Conservation (phyloP, 148 eudicot genomes). For the Camellia sinensis region DNA sequence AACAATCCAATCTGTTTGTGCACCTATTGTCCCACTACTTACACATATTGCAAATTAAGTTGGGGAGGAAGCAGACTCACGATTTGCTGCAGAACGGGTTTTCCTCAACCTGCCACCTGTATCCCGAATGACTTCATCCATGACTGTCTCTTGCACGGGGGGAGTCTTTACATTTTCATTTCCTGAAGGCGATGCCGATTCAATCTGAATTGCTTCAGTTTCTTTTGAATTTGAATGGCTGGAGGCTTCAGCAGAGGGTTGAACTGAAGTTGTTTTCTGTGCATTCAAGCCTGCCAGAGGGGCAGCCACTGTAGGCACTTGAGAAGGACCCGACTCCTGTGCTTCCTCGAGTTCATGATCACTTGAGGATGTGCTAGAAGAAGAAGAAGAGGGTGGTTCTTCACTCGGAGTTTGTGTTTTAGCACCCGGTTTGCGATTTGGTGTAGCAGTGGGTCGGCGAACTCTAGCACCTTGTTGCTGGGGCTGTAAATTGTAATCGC, state of each 20-base stretch:
- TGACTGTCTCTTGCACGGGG: conserved; percentile 44
- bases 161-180: conserved; percentile 28
- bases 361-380: conserved; percentile 43
- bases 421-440: conserved; percentile 31
- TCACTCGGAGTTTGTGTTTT: conserved; percentile 30
- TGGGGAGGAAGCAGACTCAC: background rate
- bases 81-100: conserved; percentile 32
- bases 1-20: background rate
- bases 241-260: conserved; percentile 33
- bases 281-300: conserved; percentile 26
- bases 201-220: conserved; percentile 40
- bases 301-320: conserved; percentile 31
- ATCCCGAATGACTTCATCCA: conserved; percentile 62
- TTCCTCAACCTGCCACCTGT: conserved; percentile 80
- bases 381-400: conserved; percentile 59
- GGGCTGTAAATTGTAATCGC: too few relatives aligned
- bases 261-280: conserved; percentile 35
- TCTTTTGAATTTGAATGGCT: conserved; percentile 26
- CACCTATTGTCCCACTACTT: conserved; percentile 19
- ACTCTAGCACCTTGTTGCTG: conserved; percentile 42
- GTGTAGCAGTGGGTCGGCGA: conserved; percentile 24
- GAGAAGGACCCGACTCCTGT: too few relatives aligned
- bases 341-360: conserved; percentile 31
- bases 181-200: conserved; percentile 30
- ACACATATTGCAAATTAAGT: conserved; percentile 6